These are phyloP conservation scores for Ceratobasidium sp. DNA, from an alignment of 1,284 basidiomycete species.

Conservation along the genomic window DNA sequence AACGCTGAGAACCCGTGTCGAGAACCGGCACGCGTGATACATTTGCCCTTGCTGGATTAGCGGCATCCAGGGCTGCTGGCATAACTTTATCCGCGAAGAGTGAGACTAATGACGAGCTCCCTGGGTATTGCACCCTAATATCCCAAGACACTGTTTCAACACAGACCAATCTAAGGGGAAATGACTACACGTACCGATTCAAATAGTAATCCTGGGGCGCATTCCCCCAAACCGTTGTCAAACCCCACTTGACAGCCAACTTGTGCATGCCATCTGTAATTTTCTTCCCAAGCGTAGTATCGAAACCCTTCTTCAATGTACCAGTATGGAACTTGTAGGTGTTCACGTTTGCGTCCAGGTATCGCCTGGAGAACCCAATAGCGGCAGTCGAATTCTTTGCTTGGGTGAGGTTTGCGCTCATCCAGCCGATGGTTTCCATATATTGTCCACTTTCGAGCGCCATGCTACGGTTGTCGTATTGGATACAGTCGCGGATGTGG, in stretches of 20 bases:
- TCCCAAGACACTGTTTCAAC: not conserved
- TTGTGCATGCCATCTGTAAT: conserved; percentile 71
- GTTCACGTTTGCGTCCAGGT: conserved; percentile 80
- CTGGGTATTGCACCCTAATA: conserved; percentile 64
- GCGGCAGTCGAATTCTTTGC: conserved; percentile 64
- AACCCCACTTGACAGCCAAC: conserved; percentile 69
- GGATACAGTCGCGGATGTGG: conserved; percentile 83
- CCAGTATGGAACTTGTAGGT: conserved; percentile 63
- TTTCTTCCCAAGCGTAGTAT: conserved; percentile 66
- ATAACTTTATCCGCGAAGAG: conserved; percentile 72
- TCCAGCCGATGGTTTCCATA: conserved; percentile 85
- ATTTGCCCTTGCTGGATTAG: conserved; percentile 69
- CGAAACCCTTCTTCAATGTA: conserved; percentile 70
- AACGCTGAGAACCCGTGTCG: conserved; percentile 82
- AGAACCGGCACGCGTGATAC: conserved; percentile 78
- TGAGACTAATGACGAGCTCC: conserved; percentile 73
- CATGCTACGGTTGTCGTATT: conserved; percentile 75
- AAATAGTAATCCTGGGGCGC: conserved; percentile 82
- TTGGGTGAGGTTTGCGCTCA: conserved; percentile 49
- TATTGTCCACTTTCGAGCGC: conserved; percentile 85
- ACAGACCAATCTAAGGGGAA: not conserved
- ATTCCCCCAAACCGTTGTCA: conserved; percentile 72
- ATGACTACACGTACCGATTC: conserved; percentile 62
- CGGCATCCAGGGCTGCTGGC: conserved; percentile 70
- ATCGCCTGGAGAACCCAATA: conserved; percentile 76